Base-by-base conservation (phyloP, 2,329 filamentous ascomycete genomes). In the Colletotrichum abscissum region DNA sequence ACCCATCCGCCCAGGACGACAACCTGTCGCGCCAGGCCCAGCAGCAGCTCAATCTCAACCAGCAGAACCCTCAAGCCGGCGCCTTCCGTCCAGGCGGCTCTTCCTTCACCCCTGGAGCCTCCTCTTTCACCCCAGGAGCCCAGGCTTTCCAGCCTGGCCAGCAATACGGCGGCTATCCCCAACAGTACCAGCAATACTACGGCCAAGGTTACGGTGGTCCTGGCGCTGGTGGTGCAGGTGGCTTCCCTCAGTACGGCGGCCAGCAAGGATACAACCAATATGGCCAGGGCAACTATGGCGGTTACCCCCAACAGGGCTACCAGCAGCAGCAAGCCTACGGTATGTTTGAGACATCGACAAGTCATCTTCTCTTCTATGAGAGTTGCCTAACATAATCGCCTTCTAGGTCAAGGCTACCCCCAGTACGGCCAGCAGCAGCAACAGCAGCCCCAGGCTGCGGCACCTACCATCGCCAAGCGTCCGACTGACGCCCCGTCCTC, bases 11-110 rank as follows among this genome's bases (percentile, higher is more conserved):
- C 75, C 92, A 94, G 87, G 93, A 95, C 79, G 93, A 94, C 78
- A 90, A 90, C 82, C 91, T 97, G 83, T 90, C 94, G 75, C 91
- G 92, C 79, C 94, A 95, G 87, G 86, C 93, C 49, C 90, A 93
- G 78, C 91, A 93, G 82, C 92, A 93, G 82, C 89, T 95, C 83
- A 94, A 95, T 82, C 82, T 95, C 80, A 93, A 93, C 82, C 86
- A 87, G 66, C 84, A 84, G 77, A 83, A 81, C 76, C 82, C 80
- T 75, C 82, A 82, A 72, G 86, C 84, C 72, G 84, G 86, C 76
- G 79, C 75, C 76, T 88, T 84, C 83, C 85, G 83, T 78, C 84
- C 88, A 42, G 85, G 82, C 73, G 88, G 85, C 14, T 83, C 85
- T 24, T 80, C 86, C 22, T 95, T 95, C 87, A 88, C 88, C 12